Evolutionary conservation across 352 stramenopile species (phyloP), one percentile per base, ranked within the genome.

Genomic region (Globisporangium sylvaticum): DNA sequence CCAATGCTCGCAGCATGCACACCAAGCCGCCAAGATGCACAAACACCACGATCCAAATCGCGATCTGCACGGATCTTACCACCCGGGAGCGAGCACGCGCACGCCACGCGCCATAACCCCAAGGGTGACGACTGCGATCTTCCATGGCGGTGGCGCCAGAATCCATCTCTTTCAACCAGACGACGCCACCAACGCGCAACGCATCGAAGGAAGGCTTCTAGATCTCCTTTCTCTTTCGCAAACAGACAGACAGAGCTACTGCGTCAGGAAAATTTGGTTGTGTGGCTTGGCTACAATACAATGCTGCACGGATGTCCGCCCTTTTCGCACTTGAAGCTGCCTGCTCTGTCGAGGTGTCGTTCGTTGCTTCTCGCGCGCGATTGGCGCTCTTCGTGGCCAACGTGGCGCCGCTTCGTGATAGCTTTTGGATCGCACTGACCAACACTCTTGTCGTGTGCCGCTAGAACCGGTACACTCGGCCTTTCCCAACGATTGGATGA

Each of bases 1-100:
- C 82, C 84, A 48, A 80, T 73, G 48, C 34, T 32, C 54, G 44
- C 1, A 48, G 52, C 18, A 53, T 60, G 29, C 22, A 44, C 54
- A 27, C 4, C 54, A 59, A 59, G 24, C 54, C 8, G 1, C 7
- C 54, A 27, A 32, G 7, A 25, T 24, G 18, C n/a, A 6, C 52
- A 20, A n/a, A 29, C 14, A 59, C 27, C 22, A 32, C 27, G 10
- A 27, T 60, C 22, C 18, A 29, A 24, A 44, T n/a, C 29, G 54
- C 18, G 15, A 44, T 4, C 18, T 44, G 29, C 27, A 60, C 3
- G 1, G 20, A 60, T 9, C 42, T 50, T n/a, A 7, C 18, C 7
- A 8, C 20, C 42, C 42, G 24, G 42, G 10, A 50, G 42, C 8
- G 42, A 50, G 20, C 18, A 22, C 5, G 18, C 42, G 42, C 42